A percentile compares a stretch with the other conserved stretches of the same genome.
Evolutionary conservation across 2,329 filamentous ascomycete genomes (phyloP).

Genomic region (Neonectria neomacrospora): DNA sequence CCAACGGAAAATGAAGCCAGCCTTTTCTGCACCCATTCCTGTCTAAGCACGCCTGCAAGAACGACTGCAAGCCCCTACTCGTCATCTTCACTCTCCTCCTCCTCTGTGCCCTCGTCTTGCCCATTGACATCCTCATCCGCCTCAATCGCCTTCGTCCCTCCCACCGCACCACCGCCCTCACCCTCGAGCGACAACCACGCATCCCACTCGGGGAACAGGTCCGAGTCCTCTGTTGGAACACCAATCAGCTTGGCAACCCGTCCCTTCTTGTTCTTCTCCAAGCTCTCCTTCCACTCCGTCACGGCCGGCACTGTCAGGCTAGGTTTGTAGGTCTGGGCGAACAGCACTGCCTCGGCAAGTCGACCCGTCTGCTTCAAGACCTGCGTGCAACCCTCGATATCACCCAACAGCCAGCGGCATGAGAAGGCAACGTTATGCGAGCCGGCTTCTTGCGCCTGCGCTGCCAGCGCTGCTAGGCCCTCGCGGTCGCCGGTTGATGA

Average conservation of each 20-base stretch:
- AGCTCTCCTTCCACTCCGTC: constrained; percentile 80
- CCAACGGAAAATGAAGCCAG: constrained; percentile 43
- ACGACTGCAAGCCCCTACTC: constrained; percentile 39
- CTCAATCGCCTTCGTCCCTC: constrained; percentile 33
- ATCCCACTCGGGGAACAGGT: constrained; percentile 97
- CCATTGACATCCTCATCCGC: constrained; percentile 33
- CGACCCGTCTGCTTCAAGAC: constrained; percentile 83
- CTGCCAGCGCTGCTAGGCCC: constrained; percentile 77
- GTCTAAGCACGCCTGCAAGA: constrained; percentile 39
- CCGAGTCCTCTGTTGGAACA: constrained; percentile 82
- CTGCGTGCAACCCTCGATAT: constrained; percentile 83
- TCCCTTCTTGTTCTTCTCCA: constrained; percentile 87
- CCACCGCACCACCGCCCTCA: constrained; percentile 66
- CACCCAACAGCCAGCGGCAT: constrained; percentile 86
- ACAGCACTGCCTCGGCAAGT: constrained; percentile 86
- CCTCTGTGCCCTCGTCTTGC: constrained; percentile 31
- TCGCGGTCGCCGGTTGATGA: constrained; percentile 83
- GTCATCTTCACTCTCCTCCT: constrained; percentile 41
- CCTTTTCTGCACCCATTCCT: constrained; percentile 46
- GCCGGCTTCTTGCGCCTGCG: constrained; percentile 79
- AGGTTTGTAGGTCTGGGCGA: constrained; percentile 96
- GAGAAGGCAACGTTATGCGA: constrained; percentile 95
- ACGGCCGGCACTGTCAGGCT: constrained; percentile 76
- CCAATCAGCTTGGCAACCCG: constrained; percentile 87
- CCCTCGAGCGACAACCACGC: constrained; percentile 86